phyloP scores from a whole-genome alignment of 2,329 filamentous ascomycete species.

The Aspergillus tubingensis region DNA sequence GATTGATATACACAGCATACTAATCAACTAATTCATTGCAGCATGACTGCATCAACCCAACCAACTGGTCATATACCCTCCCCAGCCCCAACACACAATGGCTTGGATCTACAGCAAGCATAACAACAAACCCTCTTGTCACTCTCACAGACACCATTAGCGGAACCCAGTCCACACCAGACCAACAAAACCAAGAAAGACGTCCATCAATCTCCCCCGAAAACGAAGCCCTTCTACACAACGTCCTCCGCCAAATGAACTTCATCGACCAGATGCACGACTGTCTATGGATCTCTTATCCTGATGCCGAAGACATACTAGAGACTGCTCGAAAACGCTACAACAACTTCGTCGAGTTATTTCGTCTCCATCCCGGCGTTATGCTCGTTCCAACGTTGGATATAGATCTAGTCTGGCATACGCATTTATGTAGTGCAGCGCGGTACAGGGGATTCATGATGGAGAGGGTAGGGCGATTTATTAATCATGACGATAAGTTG shows the following conservation, averaged over 20 bases:
- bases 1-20: background rate
- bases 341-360: constrained; percentile 48
- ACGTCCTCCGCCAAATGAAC: constrained; percentile 44
- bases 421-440: constrained; percentile 29
- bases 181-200: background rate
- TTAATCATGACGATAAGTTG: constrained; percentile 80
- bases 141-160: background rate
- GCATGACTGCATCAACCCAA: constrained; percentile 17
- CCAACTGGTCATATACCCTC: constrained; percentile 15
- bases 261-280: constrained; percentile 66
- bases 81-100: background rate
- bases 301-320: constrained; percentile 65
- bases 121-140: constrained; percentile 10
- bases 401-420: constrained; percentile 40
- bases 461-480: constrained; percentile 50
- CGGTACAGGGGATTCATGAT: constrained; percentile 46
- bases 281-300: constrained; percentile 78
- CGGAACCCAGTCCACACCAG: background rate
- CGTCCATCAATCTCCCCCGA: background rate
- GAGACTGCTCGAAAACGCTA: constrained; percentile 57
- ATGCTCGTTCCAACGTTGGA: constrained; percentile 39
- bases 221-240: constrained; percentile 32
- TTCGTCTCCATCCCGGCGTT: constrained; percentile 35
- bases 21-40: background rate
- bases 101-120: background rate